phyloP scores from a whole-genome alignment of 2,329 filamentous ascomycete species.

The Corinectria fuckeliana region DNA sequence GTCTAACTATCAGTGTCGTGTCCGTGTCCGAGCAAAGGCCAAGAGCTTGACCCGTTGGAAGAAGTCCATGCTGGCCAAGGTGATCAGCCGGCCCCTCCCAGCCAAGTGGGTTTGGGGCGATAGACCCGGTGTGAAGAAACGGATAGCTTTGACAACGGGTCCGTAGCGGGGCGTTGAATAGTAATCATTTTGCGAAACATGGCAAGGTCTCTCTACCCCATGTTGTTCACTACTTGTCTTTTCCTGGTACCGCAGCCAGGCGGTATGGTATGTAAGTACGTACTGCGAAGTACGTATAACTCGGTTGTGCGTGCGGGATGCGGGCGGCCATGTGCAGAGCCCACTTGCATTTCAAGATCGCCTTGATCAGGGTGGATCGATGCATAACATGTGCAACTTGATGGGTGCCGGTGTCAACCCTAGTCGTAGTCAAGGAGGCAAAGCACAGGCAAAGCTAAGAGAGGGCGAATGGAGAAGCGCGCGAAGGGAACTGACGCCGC shows the following conservation, averaged over 20 bases:
- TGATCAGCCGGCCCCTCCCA: slow-evolving; percentile 20
- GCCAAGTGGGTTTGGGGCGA: neutral
- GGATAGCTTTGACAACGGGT: slow-evolving; percentile 5
- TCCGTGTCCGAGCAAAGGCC: slow-evolving; percentile 7
- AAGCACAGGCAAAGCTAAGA: neutral
- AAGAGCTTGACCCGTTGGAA: slow-evolving; percentile 9
- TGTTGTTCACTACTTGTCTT: neutral
- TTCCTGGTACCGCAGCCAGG: neutral
- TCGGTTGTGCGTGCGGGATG: slow-evolving; percentile 1
- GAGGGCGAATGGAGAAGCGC: neutral
- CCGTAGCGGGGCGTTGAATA: slow-evolving; percentile 2
- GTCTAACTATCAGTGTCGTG: slow-evolving; percentile 4
- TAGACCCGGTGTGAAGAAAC: neutral
- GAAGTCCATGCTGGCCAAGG: slow-evolving; percentile 10
- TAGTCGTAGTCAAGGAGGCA: neutral
- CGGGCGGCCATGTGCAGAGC: slow-evolving; percentile 15
- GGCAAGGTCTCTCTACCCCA: neutral
- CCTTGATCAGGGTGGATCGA: slow-evolving; percentile 4
- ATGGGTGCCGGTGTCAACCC: slow-evolving; percentile 11
- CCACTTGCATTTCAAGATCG: slow-evolving; percentile 1
- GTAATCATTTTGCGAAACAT: slow-evolving; percentile 3
- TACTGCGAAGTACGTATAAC: no score
- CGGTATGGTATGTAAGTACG: no score
- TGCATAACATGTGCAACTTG: slow-evolving; percentile 7
- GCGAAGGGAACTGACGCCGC: neutral